phyloP scores from a whole-genome alignment of 495 filamentous ascomycete species.

The Penicillium roqueforti region DNA sequence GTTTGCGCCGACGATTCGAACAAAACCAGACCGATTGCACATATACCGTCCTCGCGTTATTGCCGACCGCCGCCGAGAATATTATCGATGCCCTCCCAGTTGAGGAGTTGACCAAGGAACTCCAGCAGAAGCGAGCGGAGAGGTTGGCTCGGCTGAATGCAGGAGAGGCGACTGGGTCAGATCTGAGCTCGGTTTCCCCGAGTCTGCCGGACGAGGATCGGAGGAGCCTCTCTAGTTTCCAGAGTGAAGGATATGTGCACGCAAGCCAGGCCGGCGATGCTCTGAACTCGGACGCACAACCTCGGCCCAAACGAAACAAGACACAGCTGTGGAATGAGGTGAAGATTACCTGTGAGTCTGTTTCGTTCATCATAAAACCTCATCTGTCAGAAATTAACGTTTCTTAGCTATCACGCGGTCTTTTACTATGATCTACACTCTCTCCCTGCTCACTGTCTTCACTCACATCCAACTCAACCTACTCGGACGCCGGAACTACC shows the following conservation, averaged over 20 bases:
- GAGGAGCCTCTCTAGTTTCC: slow-evolving; percentile 67
- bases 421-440: slow-evolving; percentile 86
- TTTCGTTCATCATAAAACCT: not conserved
- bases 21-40: slow-evolving; percentile 99
- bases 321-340: slow-evolving; percentile 95
- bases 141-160: slow-evolving; percentile 55
- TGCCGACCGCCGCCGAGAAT: slow-evolving; percentile 85
- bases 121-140: slow-evolving; percentile 90
- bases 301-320: slow-evolving; percentile 71
- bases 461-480: slow-evolving; percentile 97
- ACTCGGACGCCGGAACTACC: slow-evolving; percentile 88
- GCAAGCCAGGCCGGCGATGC: slow-evolving; percentile 64
- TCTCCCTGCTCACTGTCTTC: slow-evolving; percentile 83
- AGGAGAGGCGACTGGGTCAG: slow-evolving; percentile 51
- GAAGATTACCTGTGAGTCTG: slow-evolving; percentile 82
- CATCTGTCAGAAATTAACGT: slow-evolving; percentile 2
- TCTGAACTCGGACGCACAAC: slow-evolving; percentile 32
- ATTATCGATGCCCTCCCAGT: slow-evolving; percentile 85
- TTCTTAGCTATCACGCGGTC: slow-evolving; percentile 79
- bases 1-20: slow-evolving; percentile 90
- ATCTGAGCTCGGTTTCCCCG: slow-evolving; percentile 65
- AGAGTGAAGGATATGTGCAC: slow-evolving; percentile 75
- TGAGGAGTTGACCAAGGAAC: slow-evolving; percentile 80
- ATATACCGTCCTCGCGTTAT: slow-evolving; percentile 91
- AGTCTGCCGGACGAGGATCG: slow-evolving; percentile 83